These are phyloP conservation scores for Pseudovirgaria hyperparasitica DNA, from an alignment of 2,329 filamentous ascomycete species.

Conservation along the genomic window DNA sequence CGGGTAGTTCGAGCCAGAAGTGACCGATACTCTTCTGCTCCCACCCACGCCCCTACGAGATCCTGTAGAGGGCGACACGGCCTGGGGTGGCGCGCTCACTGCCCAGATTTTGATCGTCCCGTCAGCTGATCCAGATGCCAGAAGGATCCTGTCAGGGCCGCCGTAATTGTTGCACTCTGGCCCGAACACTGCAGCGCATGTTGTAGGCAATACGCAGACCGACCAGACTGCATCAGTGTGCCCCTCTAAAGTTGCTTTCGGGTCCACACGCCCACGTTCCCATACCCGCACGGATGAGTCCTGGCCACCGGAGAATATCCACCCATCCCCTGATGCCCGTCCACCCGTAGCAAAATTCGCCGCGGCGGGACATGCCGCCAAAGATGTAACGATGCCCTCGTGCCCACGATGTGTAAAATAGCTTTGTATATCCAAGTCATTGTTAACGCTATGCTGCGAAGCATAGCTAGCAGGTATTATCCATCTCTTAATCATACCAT, in stretches of 20 bases:
- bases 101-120: conserved; percentile 90
- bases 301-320: conserved; percentile 96
- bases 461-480: conserved; percentile 77
- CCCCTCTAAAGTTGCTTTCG: conserved; percentile 85
- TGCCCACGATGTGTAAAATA: conserved; percentile 96
- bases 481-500: conserved; percentile 93
- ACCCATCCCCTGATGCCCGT: conserved; percentile 79
- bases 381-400: conserved; percentile 72
- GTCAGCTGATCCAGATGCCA: conserved; percentile 87
- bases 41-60: conserved; percentile 57
- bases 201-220: conserved; percentile 80
- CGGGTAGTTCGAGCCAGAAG: conserved; percentile 83
- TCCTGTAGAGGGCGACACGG: conserved; percentile 66
- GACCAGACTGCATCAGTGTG: conserved; percentile 96
- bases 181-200: conserved; percentile 69
- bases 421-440: conserved; percentile 79
- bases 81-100: conserved; percentile 77
- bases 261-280: conserved; percentile 88
- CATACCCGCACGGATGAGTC: conserved; percentile 88
- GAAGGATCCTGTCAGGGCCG: conserved; percentile 68
- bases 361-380: conserved; percentile 77
- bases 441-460: conserved; percentile 45
- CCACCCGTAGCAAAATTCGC: conserved; percentile 84
- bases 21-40: conserved; percentile 82
- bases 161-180: conserved; percentile 58